Evolutionary conservation across 2,329 filamentous ascomycete species (phyloP).

Genomic region (Penicillium psychrosexuale): DNA sequence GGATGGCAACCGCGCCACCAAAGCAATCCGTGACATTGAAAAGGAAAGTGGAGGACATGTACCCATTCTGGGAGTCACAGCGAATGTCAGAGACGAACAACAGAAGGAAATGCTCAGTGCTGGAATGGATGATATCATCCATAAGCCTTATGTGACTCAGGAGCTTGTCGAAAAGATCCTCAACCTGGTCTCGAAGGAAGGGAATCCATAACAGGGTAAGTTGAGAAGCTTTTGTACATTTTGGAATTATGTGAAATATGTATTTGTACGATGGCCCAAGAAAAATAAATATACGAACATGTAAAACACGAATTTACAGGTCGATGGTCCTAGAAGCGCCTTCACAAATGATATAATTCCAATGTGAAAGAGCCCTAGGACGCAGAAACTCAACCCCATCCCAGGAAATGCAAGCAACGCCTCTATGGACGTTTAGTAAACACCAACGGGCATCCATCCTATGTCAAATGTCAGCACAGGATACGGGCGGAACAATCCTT

Average conservation of each 20-base stretch:
- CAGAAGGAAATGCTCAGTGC: conserved; percentile 67
- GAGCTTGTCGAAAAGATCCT: conserved; percentile 67
- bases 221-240: not conserved
- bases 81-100: conserved; percentile 73
- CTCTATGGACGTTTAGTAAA: conserved; percentile 31
- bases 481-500: not conserved
- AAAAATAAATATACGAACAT: not conserved
- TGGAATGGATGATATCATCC: conserved; percentile 75
- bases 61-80: conserved; percentile 52
- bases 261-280: not conserved
- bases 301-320: no score
- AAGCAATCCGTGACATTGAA: conserved; percentile 67
- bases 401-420: not conserved
- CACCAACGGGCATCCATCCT: conserved; percentile 40
- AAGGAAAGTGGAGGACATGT: conserved; percentile 45
- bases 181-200: conserved; percentile 40
- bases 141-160: conserved; percentile 75
- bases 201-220: not conserved
- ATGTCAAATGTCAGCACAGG: conserved; percentile 1
- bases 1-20: conserved; percentile 73
- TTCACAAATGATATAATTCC: not conserved
- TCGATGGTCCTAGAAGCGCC: no score
- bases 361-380: not conserved
- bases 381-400: not conserved
- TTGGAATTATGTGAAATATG: not conserved